Percentiles rank a stretch among this genome's conserved stretches.
These are phyloP conservation scores for Paspalum vaginatum DNA, from an alignment of 176 grass and related monocot species.

Conservation along the genomic window DNA sequence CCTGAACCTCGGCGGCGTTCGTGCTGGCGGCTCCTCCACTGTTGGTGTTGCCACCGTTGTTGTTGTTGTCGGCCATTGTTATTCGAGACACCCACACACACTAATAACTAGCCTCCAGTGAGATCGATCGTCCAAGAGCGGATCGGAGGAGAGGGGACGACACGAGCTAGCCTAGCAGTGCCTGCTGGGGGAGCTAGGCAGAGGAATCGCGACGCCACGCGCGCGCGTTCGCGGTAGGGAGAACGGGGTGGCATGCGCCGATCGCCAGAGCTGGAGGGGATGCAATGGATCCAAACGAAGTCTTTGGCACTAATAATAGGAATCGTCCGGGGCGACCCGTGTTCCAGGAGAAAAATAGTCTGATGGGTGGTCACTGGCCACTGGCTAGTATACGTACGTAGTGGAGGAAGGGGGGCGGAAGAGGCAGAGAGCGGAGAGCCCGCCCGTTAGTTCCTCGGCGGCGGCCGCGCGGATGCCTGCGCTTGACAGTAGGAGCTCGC, in stretches of 20 bases:
- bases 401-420: too few relatives aligned
- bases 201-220: constrained; percentile 1
- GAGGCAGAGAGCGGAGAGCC: not conserved
- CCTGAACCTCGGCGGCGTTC: constrained; percentile 45
- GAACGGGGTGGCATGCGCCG: constrained; percentile 31
- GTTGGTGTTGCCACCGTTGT: constrained; percentile 17
- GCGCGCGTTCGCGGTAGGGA: constrained; percentile 30
- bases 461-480: constrained; percentile 26
- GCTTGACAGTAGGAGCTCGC: constrained; percentile 36
- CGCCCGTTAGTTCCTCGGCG: constrained; percentile 21
- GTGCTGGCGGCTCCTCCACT: not conserved
- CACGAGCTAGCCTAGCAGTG: not conserved
- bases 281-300: not conserved
- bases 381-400: not conserved
- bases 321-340: not conserved
- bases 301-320: constrained; percentile 16
- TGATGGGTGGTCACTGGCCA: constrained; percentile 25
- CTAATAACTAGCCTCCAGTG: not conserved
- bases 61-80: constrained; percentile 45
- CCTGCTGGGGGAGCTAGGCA: not conserved
- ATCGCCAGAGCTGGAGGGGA: not conserved
- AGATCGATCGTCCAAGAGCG: constrained; percentile 36
- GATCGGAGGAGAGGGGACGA: not conserved
- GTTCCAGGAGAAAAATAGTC: not conserved
- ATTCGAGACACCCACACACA: not conserved